Evolutionary conservation across 768 basidiomycete species (phyloP).

Genomic region (Botryobasidium botryosum): DNA sequence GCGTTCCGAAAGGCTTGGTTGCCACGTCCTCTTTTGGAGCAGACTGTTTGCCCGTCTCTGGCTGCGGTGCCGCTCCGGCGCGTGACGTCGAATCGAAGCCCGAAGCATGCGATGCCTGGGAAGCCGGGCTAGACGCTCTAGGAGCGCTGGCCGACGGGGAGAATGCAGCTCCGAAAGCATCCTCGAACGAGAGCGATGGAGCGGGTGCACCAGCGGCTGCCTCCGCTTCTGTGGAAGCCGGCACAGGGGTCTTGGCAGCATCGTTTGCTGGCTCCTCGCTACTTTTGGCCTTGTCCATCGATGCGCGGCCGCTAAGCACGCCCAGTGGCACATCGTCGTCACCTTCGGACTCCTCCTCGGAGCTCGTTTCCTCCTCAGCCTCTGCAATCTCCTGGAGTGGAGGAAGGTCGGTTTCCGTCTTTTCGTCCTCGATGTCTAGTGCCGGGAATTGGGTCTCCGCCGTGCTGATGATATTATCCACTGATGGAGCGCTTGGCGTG

Average conservation of each 20-base stretch:
- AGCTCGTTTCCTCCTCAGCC: constrained; percentile 14
- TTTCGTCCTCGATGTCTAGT: neutral
- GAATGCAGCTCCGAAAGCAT: constrained; percentile 25
- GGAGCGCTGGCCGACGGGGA: neutral
- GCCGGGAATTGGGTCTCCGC: constrained; percentile 6
- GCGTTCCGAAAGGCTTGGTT: no score
- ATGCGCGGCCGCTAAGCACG: neutral
- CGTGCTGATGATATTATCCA: neutral
- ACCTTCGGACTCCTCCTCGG: constrained; percentile 10
- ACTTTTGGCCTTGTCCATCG: neutral
- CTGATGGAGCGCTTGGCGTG: no score
- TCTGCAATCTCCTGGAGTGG: constrained; percentile 15
- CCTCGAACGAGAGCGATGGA: constrained; percentile 27
- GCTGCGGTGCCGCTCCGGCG: no score
- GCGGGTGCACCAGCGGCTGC: constrained; percentile 13
- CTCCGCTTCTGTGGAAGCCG: no score
- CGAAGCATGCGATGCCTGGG: neutral
- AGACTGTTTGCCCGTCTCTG: no score
- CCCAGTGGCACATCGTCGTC: constrained; percentile 2
- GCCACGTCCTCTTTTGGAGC: no score
- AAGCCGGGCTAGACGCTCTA: neutral
- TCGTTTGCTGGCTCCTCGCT: neutral
- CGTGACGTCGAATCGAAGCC: no score
- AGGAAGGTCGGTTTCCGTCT: constrained; percentile 8
- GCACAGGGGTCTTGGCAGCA: constrained; percentile 10